Base-by-base conservation (phyloP, 1,284 basidiomycete species). In the Wolfiporia cocos region DNA sequence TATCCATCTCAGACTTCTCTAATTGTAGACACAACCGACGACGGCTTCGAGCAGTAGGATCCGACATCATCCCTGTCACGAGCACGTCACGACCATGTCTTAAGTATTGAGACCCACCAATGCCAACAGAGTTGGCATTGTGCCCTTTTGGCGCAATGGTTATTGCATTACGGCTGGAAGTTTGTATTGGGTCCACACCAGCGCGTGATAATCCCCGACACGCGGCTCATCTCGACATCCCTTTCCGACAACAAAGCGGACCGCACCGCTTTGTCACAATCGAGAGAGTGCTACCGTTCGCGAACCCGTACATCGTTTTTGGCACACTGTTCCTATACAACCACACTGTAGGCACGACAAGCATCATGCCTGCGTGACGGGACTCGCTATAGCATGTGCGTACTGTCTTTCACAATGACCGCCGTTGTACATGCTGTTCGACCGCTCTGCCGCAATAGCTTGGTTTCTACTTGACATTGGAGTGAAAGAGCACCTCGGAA, bases 371-470 rank as follows among this genome's bases (percentile, higher is more conserved):
- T 1, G 67, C 66, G 4, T 74, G 71, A 73, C 57, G 69, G 26
- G 56, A 65, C 9, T 61, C 68, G 33, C 45, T 71, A 3, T 78
- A 72, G 61, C 73, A 77, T 51, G 66, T 74, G 39, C 61, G 69
- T 37, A 11, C n/a, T n/a, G n/a, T n/a, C n/a, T n/a, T n/a, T n/a
- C n/a, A n/a, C n/a, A n/a, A n/a, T n/a, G n/a, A n/a, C n/a, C n/a
- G n/a, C n/a, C n/a, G n/a, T n/a, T n/a, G n/a, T n/a, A n/a, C n/a
- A n/a, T n/a, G n/a, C n/a, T n/a, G n/a, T n/a, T n/a, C n/a, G n/a
- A n/a, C n/a, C n/a, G n/a, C n/a, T n/a, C n/a, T n/a, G n/a, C n/a
- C n/a, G n/a, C n/a, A 18, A 39, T 32, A 60, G 59, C 52, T 60
- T 32, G 51, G 52, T 26, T 42, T 55, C 41, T 44, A 44, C 7